These are phyloP conservation scores for Cryptosporidium ubiquitum DNA, from an alignment of 169 alveolate species.

Conservation along the genomic window DNA sequence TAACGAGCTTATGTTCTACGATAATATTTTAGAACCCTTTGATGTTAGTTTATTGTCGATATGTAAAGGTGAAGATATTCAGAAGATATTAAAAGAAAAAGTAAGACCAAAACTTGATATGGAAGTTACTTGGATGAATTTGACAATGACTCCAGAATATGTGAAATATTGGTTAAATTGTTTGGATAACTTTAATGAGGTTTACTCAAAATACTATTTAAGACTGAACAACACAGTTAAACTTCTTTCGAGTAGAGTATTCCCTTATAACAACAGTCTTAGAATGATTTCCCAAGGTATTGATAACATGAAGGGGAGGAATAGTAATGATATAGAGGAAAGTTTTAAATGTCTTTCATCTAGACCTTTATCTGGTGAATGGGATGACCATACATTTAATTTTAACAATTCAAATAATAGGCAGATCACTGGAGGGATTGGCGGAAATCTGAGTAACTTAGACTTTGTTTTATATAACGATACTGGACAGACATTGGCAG, in stretches of 20 bases:
- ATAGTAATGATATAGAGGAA: background rate
- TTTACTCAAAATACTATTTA: background rate
- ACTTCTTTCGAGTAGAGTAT: background rate
- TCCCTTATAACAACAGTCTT: background rate
- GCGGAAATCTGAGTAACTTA: background rate
- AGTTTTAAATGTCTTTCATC: background rate
- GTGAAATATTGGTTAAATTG: conserved; percentile 49
- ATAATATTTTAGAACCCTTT: conserved; percentile 60
- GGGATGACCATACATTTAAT: conserved; percentile 2
- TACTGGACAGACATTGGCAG: conserved; percentile 65
- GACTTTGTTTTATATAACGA: conserved; percentile 42
- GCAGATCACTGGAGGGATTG: background rate
- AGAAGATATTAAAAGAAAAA: conserved; percentile 14
- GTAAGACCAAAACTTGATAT: conserved; percentile 15
- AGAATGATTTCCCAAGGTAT: background rate
- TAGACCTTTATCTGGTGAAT: conserved; percentile 22
- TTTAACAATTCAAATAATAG: background rate
- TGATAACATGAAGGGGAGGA: background rate
- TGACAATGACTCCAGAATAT: conserved; percentile 58
- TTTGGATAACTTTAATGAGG: conserved; percentile 42
- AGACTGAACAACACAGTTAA: background rate
- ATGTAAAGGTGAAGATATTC: conserved; percentile 5
- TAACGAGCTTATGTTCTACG: conserved; percentile 48
- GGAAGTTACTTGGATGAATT: conserved; percentile 55
- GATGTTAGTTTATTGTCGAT: conserved; percentile 11